These are phyloP conservation scores for Rhodomyrtus psidioides DNA, from an alignment of 441 rosid species.

Conservation along the genomic window DNA sequence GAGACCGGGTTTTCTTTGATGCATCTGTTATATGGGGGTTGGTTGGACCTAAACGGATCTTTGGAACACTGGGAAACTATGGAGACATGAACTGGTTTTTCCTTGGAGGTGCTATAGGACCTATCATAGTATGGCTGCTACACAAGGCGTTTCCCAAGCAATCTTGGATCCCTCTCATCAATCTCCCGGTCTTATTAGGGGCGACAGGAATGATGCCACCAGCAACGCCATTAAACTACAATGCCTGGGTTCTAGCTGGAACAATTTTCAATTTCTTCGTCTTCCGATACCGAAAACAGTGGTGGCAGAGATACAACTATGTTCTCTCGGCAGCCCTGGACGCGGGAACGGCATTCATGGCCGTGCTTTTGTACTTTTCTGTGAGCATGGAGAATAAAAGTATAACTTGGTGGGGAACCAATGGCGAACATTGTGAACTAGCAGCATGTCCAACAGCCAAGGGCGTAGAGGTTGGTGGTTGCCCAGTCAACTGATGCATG, in stretches of 20 bases:
- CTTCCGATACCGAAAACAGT: slow-evolving; percentile 53
- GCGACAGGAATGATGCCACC: slow-evolving; percentile 77
- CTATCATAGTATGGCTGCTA: slow-evolving; percentile 51
- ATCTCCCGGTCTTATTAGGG: slow-evolving; percentile 78
- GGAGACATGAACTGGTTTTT: slow-evolving; percentile 74
- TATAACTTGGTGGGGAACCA: slow-evolving; percentile 63
- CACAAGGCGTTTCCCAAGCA: slow-evolving; percentile 66
- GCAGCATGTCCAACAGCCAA: slow-evolving; percentile 76
- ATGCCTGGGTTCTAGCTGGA: slow-evolving; percentile 74
- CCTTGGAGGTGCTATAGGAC: slow-evolving; percentile 74
- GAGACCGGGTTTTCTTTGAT: slow-evolving; percentile 75
- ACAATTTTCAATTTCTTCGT: slow-evolving; percentile 69
- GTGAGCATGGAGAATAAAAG: slow-evolving; percentile 44
- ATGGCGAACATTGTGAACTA: slow-evolving; percentile 71
- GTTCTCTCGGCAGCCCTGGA: slow-evolving; percentile 80
- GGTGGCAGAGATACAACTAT: slow-evolving; percentile 92
- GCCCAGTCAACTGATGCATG: slow-evolving; percentile 28
- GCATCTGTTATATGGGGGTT: slow-evolving; percentile 89
- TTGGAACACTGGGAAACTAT: slow-evolving; percentile 70
- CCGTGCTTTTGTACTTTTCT: slow-evolving; percentile 55
- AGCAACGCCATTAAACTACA: slow-evolving; percentile 73
- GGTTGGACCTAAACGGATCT: slow-evolving; percentile 69
- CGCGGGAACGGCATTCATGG: slow-evolving; percentile 86
- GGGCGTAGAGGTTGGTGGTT: slow-evolving; percentile 48
- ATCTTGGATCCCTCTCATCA: slow-evolving; percentile 73